These are phyloP conservation scores for Diaporthe sp. DNA, from an alignment of 2,329 filamentous ascomycete genomes.

Conservation along the genomic window DNA sequence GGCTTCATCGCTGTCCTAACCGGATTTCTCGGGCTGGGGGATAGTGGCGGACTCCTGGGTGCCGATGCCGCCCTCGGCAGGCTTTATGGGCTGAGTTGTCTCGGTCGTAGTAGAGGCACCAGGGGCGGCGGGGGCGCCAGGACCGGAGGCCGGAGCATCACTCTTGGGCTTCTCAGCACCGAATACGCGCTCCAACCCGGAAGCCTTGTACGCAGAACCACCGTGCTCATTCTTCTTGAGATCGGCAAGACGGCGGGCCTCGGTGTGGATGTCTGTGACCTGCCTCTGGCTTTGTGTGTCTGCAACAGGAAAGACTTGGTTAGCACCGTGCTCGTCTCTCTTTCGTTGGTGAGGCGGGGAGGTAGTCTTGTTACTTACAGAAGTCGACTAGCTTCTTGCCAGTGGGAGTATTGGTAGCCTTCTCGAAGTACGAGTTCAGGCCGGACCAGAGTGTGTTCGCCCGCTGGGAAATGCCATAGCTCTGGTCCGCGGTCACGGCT, in stretches of 20 bases:
- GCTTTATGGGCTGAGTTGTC: constrained; percentile 38
- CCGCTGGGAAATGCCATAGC: constrained; percentile 83
- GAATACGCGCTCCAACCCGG: constrained; percentile 70
- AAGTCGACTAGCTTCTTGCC: constrained; percentile 90
- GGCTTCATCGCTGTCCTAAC: constrained; percentile 13
- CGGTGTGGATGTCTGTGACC: constrained; percentile 92
- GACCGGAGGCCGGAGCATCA: constrained; percentile 38
- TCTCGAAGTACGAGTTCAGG: constrained; percentile 92
- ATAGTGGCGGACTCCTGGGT: constrained; percentile 39
- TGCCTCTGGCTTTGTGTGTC: constrained; percentile 86
- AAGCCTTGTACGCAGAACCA: constrained; percentile 70
- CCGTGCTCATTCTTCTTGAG: constrained; percentile 80
- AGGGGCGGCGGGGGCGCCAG: constrained; percentile 41
- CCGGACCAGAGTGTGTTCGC: constrained; percentile 75
- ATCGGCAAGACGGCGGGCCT: constrained; percentile 89
- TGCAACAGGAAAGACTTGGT: constrained; percentile 10
- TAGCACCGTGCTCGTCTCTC: neutral
- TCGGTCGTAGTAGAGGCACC: constrained; percentile 43
- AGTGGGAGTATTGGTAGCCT: constrained; percentile 87
- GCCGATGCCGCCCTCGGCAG: constrained; percentile 38
- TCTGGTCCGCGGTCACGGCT: constrained; percentile 85
- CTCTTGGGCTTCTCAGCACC: constrained; percentile 63
- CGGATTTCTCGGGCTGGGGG: constrained; percentile 41
- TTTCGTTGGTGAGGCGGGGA: neutral
- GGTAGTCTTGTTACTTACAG: constrained; percentile 55